Evolutionary conservation across 805 yeast genomes (phyloP).

Genomic region (Teunomyces tritomae): DNA sequence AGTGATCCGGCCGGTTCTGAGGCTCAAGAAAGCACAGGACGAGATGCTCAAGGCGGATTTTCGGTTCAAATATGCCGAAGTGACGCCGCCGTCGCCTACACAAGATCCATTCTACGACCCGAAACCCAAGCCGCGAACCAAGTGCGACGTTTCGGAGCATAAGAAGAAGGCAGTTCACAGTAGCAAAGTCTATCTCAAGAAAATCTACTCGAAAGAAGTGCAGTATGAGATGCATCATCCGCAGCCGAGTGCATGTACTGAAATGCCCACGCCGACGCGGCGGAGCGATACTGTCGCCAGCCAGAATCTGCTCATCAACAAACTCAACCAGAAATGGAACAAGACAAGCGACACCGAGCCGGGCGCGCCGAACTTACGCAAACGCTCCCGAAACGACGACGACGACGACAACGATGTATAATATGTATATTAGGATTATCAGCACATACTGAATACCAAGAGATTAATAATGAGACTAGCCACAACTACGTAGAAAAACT

Average conservation of each 20-base stretch:
- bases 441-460: no score
- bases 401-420: constrained; percentile 4
- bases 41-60: constrained; percentile 21
- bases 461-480: no score
- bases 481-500: no score
- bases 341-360: constrained; percentile 15
- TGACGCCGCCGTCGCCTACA: constrained; percentile 25
- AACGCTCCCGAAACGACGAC: constrained; percentile 1
- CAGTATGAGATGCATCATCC: constrained; percentile 32
- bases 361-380: constrained; percentile 2
- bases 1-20: background rate
- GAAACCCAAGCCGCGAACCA: constrained; percentile 11
- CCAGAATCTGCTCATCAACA: constrained; percentile 27
- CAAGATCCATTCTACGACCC: constrained; percentile 3
- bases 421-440: constrained; percentile 2
- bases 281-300: background rate
- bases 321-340: constrained; percentile 42
- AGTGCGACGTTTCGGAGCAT: constrained; percentile 15
- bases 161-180: constrained; percentile 9
- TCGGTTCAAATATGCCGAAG: constrained; percentile 19
- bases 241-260: constrained; percentile 1
- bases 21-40: no score
- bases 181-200: constrained; percentile 24
- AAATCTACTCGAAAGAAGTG: constrained; percentile 36
- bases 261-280: background rate